Evolutionary conservation across 345 rosid genomes (phyloP).

Genomic region (Alliaria petiolata): DNA sequence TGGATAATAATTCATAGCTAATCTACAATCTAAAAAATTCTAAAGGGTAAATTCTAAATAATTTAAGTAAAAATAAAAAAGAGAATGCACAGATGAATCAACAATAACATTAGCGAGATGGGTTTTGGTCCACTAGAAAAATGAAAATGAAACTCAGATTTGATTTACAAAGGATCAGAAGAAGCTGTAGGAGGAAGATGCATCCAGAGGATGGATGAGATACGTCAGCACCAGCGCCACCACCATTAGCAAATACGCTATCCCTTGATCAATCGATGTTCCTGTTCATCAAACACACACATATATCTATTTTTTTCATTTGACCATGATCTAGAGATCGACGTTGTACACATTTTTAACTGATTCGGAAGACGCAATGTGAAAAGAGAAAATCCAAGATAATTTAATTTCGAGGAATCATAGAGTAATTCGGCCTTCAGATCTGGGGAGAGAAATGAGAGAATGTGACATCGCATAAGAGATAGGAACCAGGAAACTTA

Average conservation of each 20-base stretch:
- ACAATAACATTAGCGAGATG: too few species aligned
- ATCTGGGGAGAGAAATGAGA: neutral
- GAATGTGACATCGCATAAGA: neutral
- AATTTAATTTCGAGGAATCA: too few species aligned
- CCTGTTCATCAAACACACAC: too few species aligned
- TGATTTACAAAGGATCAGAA: neutral
- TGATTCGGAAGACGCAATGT: neutral
- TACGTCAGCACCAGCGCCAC: conserved; percentile 61
- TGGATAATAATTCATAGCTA: too few species aligned
- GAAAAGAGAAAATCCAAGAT: neutral
- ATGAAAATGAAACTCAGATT: neutral
- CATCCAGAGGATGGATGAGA: conserved; percentile 55
- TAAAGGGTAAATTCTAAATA: too few species aligned
- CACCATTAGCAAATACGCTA: conserved; percentile 60
- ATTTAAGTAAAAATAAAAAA: too few species aligned
- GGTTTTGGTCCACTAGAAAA: neutral
- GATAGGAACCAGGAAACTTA: neutral
- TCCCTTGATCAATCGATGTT: conserved; percentile 63
- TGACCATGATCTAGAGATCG: neutral
- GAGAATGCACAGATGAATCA: neutral
- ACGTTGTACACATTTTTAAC: neutral
- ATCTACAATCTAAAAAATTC: too few species aligned
- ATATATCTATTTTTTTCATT: too few species aligned
- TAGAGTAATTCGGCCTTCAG: neutral
- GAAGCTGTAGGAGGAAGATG: conserved; percentile 28